Percentiles rank a stretch among this genome's conserved stretches.
Conservation (phyloP, 768 basidiomycete species). For the Russula virescens region DNA sequence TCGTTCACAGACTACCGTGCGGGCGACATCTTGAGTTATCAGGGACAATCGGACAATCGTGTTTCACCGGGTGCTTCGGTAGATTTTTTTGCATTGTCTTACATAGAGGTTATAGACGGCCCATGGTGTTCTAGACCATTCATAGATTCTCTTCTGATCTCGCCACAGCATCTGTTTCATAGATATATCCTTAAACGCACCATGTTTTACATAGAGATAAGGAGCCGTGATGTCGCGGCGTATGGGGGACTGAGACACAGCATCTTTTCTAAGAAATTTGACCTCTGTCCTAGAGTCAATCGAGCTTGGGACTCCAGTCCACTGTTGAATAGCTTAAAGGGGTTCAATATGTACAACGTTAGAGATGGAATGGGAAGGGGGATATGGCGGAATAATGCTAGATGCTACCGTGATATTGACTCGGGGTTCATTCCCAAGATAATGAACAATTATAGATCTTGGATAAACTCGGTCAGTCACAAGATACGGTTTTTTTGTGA, state of each 20-base stretch:
- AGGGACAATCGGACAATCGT: no score
- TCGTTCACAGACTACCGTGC: background rate
- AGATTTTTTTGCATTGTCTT: background rate
- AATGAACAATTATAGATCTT: background rate
- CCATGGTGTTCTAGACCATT: background rate
- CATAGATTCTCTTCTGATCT: background rate
- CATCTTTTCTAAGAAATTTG: no score
- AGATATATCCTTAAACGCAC: background rate
- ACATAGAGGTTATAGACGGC: background rate
- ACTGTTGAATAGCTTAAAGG: no score
- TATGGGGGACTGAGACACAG: no score
- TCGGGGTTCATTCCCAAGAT: no score
- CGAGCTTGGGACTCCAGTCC: no score
- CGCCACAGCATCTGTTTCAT: background rate
- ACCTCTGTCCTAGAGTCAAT: no score
- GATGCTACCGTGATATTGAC: background rate
- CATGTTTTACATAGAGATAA: no score
- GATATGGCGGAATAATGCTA: background rate
- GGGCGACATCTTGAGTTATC: background rate
- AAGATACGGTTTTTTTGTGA: no score
- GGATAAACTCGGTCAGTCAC: no score
- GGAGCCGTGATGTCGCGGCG: background rate
- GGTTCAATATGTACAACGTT: no score
- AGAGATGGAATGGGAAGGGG: background rate
- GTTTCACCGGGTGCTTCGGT: background rate